Conservation (phyloP, 345 rosid species). For the Pistacia integerrima region DNA sequence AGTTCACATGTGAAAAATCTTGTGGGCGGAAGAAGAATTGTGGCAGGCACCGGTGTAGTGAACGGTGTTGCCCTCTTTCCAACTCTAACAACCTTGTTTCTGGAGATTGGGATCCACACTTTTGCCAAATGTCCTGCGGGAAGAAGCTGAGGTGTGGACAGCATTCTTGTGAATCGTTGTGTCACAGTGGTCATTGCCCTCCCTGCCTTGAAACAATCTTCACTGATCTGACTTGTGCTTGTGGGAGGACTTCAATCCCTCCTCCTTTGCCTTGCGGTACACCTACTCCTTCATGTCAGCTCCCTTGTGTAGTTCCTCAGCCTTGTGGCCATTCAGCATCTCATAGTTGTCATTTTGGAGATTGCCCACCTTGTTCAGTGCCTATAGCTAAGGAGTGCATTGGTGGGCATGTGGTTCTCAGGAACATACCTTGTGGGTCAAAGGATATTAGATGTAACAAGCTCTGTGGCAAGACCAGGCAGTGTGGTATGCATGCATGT, state of each 20-base stretch:
- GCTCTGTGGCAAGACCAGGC: slow-evolving; percentile 89
- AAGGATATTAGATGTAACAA: slow-evolving; percentile 91
- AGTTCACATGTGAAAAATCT: slow-evolving; percentile 71
- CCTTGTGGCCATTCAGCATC: slow-evolving; percentile 87
- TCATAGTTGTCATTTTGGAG: slow-evolving; percentile 97
- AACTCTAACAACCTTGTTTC: slow-evolving; percentile 40
- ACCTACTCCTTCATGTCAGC: slow-evolving; percentile 84
- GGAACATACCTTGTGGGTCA: slow-evolving; percentile 96
- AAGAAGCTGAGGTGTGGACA: slow-evolving; percentile 94
- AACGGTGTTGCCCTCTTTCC: slow-evolving; percentile 89
- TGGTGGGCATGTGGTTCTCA: slow-evolving; percentile 92
- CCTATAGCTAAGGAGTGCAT: slow-evolving; percentile 90
- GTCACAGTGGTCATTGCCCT: slow-evolving; percentile 97
- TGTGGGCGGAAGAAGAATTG: slow-evolving; percentile 89
- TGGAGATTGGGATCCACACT: slow-evolving; percentile 82
- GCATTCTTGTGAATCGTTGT: slow-evolving; percentile 80
- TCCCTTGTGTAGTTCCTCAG: slow-evolving; percentile 73
- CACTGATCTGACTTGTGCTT: slow-evolving; percentile 88
- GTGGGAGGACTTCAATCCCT: slow-evolving; percentile 88
- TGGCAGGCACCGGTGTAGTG: slow-evolving; percentile 92
- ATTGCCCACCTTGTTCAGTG: slow-evolving; percentile 93
- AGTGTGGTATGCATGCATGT: slow-evolving; percentile 96
- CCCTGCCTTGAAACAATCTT: slow-evolving; percentile 92
- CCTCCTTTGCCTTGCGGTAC: slow-evolving; percentile 98
- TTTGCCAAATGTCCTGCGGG: slow-evolving; percentile 84